Evolutionary conservation across 2,329 filamentous ascomycete genomes (phyloP), one percentile per base, ranked within the genome.

Genomic region (Paramyrothecium sp.): DNA sequence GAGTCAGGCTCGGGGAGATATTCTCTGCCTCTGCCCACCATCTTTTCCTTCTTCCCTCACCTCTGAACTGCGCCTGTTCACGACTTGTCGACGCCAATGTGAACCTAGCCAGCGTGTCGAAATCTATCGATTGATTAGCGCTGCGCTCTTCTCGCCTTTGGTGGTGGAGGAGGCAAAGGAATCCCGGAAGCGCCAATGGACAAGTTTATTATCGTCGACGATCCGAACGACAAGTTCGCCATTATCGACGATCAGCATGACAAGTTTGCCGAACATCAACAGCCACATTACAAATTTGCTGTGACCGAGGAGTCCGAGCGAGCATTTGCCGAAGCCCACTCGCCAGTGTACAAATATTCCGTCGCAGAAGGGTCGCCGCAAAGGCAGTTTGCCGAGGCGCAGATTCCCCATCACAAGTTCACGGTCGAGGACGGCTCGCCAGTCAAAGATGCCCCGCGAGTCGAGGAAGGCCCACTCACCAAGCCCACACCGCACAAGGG

Each of bases 171-270:
- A 44, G 38, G 13, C 5, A 16, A 19, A 19, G 4, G 13, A 16
- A 7, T 16, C 38, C 7, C 13, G 5, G 4, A 19, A 44, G 38
- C 38, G 38, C 5, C 13, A 16, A 44, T 44, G 38, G 38, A 44
- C 38, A 44, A 85, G 58, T 67, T 86, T 26, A 66, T 84, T 0
- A 69, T 81, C 1, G 73, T 79, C 0, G 71, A 80, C 3, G 80
- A 80, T 7, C 65, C 68, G 11, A 78, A 86, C 58, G 82, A 77
- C 1, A 58, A 70, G 0, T 81, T 83, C 54, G 74, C 73, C 2
- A 69, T 86, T 0, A 56, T 80, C 11, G 84, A 87, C 62, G 79
- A 84, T 7, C 7, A 23, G 13, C 8, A 46, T 7, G 49, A 20
- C 23, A 51, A 17, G 16, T 51, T 38, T 13, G 26, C 16, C 16